Evolutionary conservation across 108 stramenopile species (phyloP), one percentile per base, ranked within the genome.

Genomic region (Mayamaea pseudoterrestris): DNA sequence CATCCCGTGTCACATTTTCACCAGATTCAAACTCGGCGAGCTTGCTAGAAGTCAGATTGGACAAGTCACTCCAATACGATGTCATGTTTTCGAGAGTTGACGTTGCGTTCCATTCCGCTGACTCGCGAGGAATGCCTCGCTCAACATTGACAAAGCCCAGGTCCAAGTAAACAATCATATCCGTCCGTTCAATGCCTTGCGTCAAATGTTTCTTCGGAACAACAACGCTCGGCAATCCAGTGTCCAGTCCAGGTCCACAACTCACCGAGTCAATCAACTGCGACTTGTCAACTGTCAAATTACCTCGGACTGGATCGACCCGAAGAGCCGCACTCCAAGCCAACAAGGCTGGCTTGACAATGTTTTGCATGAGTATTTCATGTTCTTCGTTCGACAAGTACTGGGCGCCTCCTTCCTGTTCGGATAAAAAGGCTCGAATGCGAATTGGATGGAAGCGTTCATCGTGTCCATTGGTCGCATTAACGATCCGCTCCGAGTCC

Each of bases 401-500:
- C 27, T 61, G 44, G 32, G 60, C 70, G 6, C 75, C 70, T 2
- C 64, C 70, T 12, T 68, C 37, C 8, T 46, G 32, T 50, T 83
- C 77, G 27, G 77, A 65, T 30, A 82, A 49, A 13, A 83, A 51
- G 20, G 80, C 80, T 37, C 69, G 60, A 16, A 89, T 77, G 5
- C 86, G 67, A 8, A 89, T 55, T 2, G 81, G 81, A 51, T 80
- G 74, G 50, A 78, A 88, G n/a, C n/a, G n/a, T n/a, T n/a, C n/a
- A n/a, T n/a, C n/a, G n/a, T n/a, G n/a, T n/a, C n/a, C n/a, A n/a
- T n/a, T n/a, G n/a, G n/a, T n/a, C n/a, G n/a, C n/a, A n/a, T n/a
- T n/a, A n/a, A n/a, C n/a, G n/a, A n/a, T n/a, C n/a, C n/a, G n/a
- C n/a, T n/a, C n/a, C n/a, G n/a, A n/a, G n/a, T n/a, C n/a, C n/a